Evolutionary conservation across 2,329 filamentous ascomycete species (phyloP), one percentile per base, ranked within the genome.

Genomic region (Nemania serpens): DNA sequence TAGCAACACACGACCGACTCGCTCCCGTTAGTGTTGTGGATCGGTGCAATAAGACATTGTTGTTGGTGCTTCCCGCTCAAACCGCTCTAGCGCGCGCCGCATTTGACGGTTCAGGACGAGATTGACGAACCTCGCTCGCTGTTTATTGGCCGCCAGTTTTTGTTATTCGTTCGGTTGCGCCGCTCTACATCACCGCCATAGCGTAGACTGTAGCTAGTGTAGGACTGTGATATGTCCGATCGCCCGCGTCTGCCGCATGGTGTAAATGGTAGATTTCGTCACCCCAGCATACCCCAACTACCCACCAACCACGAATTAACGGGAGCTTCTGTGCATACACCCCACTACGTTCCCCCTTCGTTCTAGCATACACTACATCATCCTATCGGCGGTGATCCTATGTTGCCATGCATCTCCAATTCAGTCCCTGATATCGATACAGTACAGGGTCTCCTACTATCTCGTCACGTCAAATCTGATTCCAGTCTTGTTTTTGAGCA

Each of bases 231-330:
- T 61, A 56, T 57, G 56, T 62, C 61, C 56, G 58, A 64, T 53
- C 56, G 57, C 59, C 61, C 59, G 59, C 62, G 54, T 57, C 62
- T 61, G 62, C 59, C 53, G 59, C 56, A n/a, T 36, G 46, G 33
- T 58, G 39, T 46, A 29, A 39, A 37, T 17, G 52, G 42, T 20
- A 39, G 29, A 45, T 58, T 56, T 50, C 54, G 53, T 37, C 36
- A 48, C 50, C 25, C 25, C 25, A 29, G 25, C 25, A 29, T 29
- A 29, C 25, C 25, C 25, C 17, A 45, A 17, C 52, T 25, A 47
- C 36, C 58, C 55, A 59, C 52, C 55, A 46, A 29, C 59, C 52
- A 53, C 62, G 29, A 22, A 55, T 58, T 53, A 45, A 55, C 39
- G 41, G 53, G 22, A 51, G 50, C 29, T 53, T 45, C 4, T 55